Evolutionary conservation across 2,329 filamentous ascomycete genomes (phyloP), one percentile per base, ranked within the genome.

Genomic region (Cercospora brassicicola): DNA sequence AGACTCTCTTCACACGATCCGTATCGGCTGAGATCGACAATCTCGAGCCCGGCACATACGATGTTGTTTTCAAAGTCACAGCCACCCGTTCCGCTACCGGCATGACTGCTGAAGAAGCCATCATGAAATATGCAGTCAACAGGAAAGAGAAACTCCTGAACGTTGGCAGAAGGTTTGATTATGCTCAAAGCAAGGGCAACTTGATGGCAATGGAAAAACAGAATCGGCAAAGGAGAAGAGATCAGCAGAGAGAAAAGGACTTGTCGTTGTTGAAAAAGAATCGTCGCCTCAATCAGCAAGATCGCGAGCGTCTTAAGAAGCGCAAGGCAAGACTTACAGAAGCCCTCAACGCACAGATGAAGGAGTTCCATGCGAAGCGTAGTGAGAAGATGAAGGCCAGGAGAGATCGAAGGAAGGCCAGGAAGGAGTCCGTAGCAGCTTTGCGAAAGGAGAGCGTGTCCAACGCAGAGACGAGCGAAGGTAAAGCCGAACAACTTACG

Each of bases 41-140:
- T 39, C 86, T 96, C 28, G 88, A 91, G 20, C 86, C 90, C 0
- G 92, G 92, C 10, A 88, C 86, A 53, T 96, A 96, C 79, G 88
- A 87, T 6, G 87, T 96, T 4, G 84, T 92, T 23, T 86, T 94
- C 78, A 93, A 91, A 76, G 85, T 95, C 67, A 88, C 89, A 7
- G 91, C 91, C 1, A 85, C 84, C 18, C 86, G 90, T n/a, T 74
- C 80, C 9, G 75, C 78, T 4, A 77, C 84, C 28, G 80, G 84
- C 8, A 79, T 82, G 0, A 83, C 86, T 0, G 86, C 91, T 15
- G 89, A 93, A 70, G 86, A 92, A 42, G 88, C 91, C 1, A 87
- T 94, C 26, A 86, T 87, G 60, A 82, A 84, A 7, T 87, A 88
- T 65, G 91, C 89, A 65, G 86, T 87, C 62, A 82, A 82, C 2